A percentile compares a stretch with the other conserved stretches of the same genome.
phyloP scores from a whole-genome alignment of 352 stramenopile genomes.

The Phytophthora colocasiae region DNA sequence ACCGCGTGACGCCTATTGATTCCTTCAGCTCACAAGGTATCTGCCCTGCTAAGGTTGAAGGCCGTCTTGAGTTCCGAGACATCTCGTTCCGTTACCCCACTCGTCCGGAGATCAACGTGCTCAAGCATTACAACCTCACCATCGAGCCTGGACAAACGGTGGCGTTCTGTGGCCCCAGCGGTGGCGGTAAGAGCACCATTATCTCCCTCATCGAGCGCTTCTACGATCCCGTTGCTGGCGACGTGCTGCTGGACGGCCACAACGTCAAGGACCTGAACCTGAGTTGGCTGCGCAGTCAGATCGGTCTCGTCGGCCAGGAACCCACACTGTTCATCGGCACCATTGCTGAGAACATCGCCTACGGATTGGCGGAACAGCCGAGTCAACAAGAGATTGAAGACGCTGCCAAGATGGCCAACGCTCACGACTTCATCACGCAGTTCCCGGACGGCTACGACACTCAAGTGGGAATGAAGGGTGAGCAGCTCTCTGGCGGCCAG shows the following conservation, averaged over 20 bases:
- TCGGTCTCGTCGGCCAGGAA: constrained; percentile 64
- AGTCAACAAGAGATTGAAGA: constrained; percentile 72
- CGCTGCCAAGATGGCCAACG: constrained; percentile 89
- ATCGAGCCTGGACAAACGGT: constrained; percentile 70
- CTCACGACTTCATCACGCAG: constrained; percentile 2
- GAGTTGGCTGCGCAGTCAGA: constrained; percentile 51
- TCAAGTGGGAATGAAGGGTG: not conserved
- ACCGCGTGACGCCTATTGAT: constrained; percentile 44
- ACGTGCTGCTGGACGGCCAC: constrained; percentile 74
- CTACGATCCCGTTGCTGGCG: constrained; percentile 61
- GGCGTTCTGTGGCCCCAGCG: constrained; percentile 55
- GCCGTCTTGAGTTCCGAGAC: constrained; percentile 60
- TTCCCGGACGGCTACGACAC: constrained; percentile 7
- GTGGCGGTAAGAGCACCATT: constrained; percentile 53
- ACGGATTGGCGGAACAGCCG: constrained; percentile 42
- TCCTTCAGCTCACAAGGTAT: constrained; percentile 40
- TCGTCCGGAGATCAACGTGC: constrained; percentile 63
- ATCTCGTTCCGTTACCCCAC: constrained; percentile 83
- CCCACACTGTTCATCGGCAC: constrained; percentile 61
- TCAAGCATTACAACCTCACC: constrained; percentile 84
- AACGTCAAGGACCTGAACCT: constrained; percentile 78
- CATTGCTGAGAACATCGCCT: constrained; percentile 62
- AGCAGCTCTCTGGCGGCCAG: not conserved
- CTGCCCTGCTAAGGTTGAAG: constrained; percentile 26
- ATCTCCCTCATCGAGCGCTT: constrained; percentile 60